Base-by-base conservation (phyloP, 2,329 filamentous ascomycete genomes). In the Pestalotiopsis sp. region DNA sequence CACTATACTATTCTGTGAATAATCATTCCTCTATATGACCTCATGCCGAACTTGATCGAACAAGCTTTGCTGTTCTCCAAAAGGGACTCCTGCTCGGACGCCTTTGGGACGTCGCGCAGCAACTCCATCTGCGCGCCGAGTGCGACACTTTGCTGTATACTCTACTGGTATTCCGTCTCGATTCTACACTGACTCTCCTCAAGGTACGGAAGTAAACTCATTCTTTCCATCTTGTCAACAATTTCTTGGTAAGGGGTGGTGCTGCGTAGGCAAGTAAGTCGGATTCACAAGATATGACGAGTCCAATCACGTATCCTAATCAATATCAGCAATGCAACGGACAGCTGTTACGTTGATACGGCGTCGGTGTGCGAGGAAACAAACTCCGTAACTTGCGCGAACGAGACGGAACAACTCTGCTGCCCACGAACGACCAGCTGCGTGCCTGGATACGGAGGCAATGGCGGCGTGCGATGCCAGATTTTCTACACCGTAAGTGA, bases 201-300 rank as follows among this genome's bases (percentile, higher is more conserved):
- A 3, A 66, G 64, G 64, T 39, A 66, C 41, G 1, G 11, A 41
- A 39, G 13, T 11, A 3, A 57, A 57, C 13, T 23, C 52, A 4
- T 52, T 57, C 11, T 66, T 39, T 11, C 64, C 64, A 9, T 65
- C 64, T 17, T 65, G 64, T 14, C 49, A 65, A 17, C 64, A 65
- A 36, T 52, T 36, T 2, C 49, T 65, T 25, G 64, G 64, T 3
- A 65, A 65, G 38, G 64, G 52, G 3, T 66, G 64, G 64, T 66
- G 64, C 27, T 66, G 64, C n/a, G 64, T 66, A 9, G 31, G 64
- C 36, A 66, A 66, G 64, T 66, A 25, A 59, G 64, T 59, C 20
- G 17, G 4, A 2, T 14, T 25, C 13, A 58, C n/a, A 27, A 25
- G 11, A 20, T 7, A 7, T 5, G 2, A n/a, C 45, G 17, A 52